Evolutionary conservation across 805 yeast species (phyloP).

Genomic region (Wickerhamiella shivajii): DNA sequence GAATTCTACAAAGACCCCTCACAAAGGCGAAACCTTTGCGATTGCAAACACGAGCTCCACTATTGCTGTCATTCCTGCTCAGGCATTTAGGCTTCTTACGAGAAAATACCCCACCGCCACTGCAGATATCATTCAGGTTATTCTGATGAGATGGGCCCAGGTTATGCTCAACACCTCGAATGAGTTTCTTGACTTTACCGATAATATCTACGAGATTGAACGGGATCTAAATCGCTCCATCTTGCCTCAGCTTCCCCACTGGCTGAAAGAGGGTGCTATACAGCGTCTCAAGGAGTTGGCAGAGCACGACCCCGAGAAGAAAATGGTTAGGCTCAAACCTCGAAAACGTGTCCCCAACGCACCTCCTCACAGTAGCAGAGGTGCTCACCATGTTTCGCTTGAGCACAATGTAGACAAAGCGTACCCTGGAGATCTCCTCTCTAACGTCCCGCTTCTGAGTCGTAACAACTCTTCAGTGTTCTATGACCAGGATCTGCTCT

Average conservation of each 20-base stretch:
- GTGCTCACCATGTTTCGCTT: slow-evolving; percentile 7
- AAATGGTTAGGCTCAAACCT: slow-evolving; percentile 9
- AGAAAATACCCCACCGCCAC: slow-evolving; percentile 73
- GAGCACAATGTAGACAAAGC: slow-evolving; percentile 11
- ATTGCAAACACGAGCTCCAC: slow-evolving; percentile 65
- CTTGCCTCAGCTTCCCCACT: slow-evolving; percentile 42
- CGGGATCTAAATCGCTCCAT: slow-evolving; percentile 40
- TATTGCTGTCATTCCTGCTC: slow-evolving; percentile 80
- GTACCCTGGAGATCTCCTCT: slow-evolving; percentile 75
- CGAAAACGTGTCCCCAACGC: slow-evolving; percentile 10
- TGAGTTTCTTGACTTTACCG: slow-evolving; percentile 68
- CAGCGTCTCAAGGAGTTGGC: slow-evolving; percentile 26
- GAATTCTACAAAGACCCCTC: slow-evolving; percentile 1
- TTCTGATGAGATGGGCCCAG: slow-evolving; percentile 68
- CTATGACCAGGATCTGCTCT: slow-evolving; percentile 3
- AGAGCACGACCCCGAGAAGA: slow-evolving; percentile 13
- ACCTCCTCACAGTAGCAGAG: neutral
- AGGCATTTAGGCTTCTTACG: slow-evolving; percentile 61
- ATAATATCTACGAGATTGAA: slow-evolving; percentile 69
- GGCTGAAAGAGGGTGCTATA: slow-evolving; percentile 43
- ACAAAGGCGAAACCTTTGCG: slow-evolving; percentile 39
- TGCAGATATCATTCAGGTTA: slow-evolving; percentile 88
- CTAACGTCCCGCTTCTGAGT: slow-evolving; percentile 52
- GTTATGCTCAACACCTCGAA: slow-evolving; percentile 89
- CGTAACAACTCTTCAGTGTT: slow-evolving; percentile 7